These are phyloP conservation scores for Linum tenue DNA, from an alignment of 345 rosid species.

Conservation along the genomic window DNA sequence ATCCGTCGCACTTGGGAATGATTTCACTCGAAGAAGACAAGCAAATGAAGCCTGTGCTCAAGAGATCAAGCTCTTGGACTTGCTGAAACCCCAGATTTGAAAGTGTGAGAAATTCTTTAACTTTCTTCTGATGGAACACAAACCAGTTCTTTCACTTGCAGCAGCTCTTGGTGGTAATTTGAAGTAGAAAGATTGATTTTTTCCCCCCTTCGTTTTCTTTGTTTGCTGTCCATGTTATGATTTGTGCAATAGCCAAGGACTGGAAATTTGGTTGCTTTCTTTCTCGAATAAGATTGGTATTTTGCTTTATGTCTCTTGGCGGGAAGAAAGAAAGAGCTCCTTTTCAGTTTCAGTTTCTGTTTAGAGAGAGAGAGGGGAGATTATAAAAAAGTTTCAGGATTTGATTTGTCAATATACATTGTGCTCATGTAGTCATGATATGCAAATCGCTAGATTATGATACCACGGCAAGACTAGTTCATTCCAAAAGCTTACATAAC, in stretches of 20 bases:
- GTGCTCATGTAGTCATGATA: too few relatives aligned
- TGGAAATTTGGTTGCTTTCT: not conserved
- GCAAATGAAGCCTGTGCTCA: conserved; percentile 30
- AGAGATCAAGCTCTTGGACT: not conserved
- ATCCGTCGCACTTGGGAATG: conserved; percentile 31
- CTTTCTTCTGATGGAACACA: too few relatives aligned
- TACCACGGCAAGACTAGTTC: too few relatives aligned
- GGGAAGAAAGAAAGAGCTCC: too few relatives aligned
- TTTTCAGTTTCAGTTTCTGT: too few relatives aligned
- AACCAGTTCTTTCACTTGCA: not conserved
- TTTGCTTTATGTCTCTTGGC: not conserved
- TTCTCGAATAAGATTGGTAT: not conserved
- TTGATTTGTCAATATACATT: too few relatives aligned
- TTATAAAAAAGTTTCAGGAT: too few relatives aligned
- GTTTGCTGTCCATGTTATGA: not conserved
- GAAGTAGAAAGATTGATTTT: too few relatives aligned
- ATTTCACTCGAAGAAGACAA: conserved; percentile 41
- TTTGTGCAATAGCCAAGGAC: not conserved
- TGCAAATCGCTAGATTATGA: too few relatives aligned
- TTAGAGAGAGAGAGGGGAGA: too few relatives aligned
- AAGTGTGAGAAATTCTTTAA: not conserved
- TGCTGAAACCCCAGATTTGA: not conserved
- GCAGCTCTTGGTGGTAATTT: too few relatives aligned
- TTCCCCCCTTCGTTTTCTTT: not conserved
- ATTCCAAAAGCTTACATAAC: too few relatives aligned